Evolutionary conservation across 2,329 filamentous ascomycete species (phyloP).

Genomic region (Rhynchosporium graminicola): DNA sequence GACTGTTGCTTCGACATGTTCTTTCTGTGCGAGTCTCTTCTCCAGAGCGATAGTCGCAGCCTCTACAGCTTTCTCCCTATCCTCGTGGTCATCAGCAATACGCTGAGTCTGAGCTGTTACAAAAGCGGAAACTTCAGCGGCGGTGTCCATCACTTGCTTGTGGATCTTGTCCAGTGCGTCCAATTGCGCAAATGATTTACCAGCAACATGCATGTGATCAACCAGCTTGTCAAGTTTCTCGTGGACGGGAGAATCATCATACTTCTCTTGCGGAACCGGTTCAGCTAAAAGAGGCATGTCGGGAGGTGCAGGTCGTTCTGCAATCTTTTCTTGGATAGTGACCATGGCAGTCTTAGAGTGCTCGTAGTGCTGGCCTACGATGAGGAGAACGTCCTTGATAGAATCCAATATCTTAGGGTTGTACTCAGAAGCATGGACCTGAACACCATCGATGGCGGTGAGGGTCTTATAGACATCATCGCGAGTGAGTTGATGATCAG

Average conservation of each 20-base stretch:
- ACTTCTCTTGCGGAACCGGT: constrained; percentile 51
- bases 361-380: constrained; percentile 86
- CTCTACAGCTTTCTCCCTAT: constrained; percentile 75
- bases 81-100: constrained; percentile 75
- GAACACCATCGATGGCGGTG: constrained; percentile 71
- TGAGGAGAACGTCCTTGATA: constrained; percentile 79
- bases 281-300: constrained; percentile 60
- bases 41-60: constrained; percentile 82
- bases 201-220: constrained; percentile 64
- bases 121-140: constrained; percentile 81
- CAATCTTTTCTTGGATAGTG: constrained; percentile 58
- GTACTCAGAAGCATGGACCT: constrained; percentile 77
- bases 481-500: constrained; percentile 79
- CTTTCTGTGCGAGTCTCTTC: constrained; percentile 67
- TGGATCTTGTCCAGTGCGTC: constrained; percentile 88
- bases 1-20: constrained; percentile 57
- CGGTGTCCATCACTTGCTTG: constrained; percentile 80
- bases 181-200: constrained; percentile 72
- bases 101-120: constrained; percentile 74
- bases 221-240: constrained; percentile 60
- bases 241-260: constrained; percentile 62
- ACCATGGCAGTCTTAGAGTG: constrained; percentile 71
- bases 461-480: constrained; percentile 78
- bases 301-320: constrained; percentile 52
- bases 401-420: constrained; percentile 87